Percentiles rank a stretch among this genome's conserved stretches.
Evolutionary conservation across 306 rosid genomes (phyloP).

Genomic region (Boehmeria nivea): DNA sequence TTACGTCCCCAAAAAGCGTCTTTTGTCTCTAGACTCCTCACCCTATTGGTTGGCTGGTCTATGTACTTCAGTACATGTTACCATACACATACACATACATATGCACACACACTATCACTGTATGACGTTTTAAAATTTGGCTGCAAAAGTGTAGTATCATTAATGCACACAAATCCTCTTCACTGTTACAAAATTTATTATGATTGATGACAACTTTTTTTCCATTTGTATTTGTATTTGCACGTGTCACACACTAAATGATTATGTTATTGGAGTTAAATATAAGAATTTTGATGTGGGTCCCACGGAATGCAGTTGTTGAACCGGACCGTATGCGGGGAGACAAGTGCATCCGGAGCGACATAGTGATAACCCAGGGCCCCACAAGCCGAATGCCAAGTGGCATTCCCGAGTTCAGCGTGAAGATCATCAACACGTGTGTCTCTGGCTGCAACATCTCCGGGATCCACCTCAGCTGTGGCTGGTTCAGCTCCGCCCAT

Average conservation of each 20-base stretch:
- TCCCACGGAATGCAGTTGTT: slow-evolving; percentile 15
- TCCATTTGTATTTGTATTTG: not conserved
- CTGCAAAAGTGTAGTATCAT: not conserved
- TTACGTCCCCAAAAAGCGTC: slow-evolving; percentile 22
- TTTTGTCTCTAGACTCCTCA: slow-evolving; percentile 26
- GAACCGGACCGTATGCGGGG: slow-evolving; percentile 74
- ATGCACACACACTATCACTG: not conserved
- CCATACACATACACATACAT: not conserved
- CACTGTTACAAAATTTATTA: slow-evolving; percentile 1
- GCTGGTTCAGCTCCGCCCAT: slow-evolving; percentile 90
- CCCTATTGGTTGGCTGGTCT: slow-evolving; percentile 13
- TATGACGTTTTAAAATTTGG: not conserved
- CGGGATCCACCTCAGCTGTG: slow-evolving; percentile 61
- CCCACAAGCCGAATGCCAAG: slow-evolving; percentile 70
- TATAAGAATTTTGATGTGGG: not conserved
- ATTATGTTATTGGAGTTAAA: not conserved
- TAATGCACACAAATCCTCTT: not conserved
- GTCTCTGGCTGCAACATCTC: slow-evolving; percentile 66
- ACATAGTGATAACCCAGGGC: slow-evolving; percentile 66
- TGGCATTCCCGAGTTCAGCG: slow-evolving; percentile 82
- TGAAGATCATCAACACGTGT: slow-evolving; percentile 69
- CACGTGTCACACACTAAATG: not conserved
- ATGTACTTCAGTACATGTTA: too few relatives aligned
- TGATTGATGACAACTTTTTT: not conserved
- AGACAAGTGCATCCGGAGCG: slow-evolving; percentile 48